These are phyloP conservation scores for Globisporangium lucens DNA, from an alignment of 352 stramenopile species.

Conservation along the genomic window DNA sequence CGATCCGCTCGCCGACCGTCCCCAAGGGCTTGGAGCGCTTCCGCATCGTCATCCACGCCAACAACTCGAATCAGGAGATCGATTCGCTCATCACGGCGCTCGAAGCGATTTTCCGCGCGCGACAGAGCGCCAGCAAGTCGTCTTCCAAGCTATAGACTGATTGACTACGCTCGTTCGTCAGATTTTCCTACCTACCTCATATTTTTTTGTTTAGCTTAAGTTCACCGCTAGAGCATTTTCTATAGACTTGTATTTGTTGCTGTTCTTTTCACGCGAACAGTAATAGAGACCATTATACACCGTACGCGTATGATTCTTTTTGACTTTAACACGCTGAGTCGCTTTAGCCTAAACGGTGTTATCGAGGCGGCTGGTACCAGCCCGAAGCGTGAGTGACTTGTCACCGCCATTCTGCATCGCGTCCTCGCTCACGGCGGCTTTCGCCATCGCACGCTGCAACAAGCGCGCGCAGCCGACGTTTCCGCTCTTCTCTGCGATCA, in stretches of 20 bases:
- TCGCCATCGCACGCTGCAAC: constrained; percentile 77
- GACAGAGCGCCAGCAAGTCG: neutral
- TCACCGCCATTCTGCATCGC: constrained; percentile 20
- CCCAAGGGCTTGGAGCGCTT: constrained; percentile 92
- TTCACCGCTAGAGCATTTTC: neutral
- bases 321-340: neutral
- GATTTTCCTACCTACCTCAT: too few species aligned
- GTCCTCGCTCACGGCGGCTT: constrained; percentile 50
- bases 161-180: too few species aligned
- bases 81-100: constrained; percentile 55
- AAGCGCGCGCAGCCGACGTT: constrained; percentile 75
- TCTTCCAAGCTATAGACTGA: constrained; percentile 25
- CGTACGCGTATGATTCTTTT: too few species aligned
- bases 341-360: constrained; percentile 55
- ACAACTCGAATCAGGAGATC: constrained; percentile 92
- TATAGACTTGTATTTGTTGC: constrained; percentile 3
- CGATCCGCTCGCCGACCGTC: constrained; percentile 96
- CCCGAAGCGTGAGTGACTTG: constrained; percentile 58
- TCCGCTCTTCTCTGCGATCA: constrained; percentile 65
- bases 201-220: neutral
- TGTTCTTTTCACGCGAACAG: neutral
- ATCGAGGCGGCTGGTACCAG: constrained; percentile 53
- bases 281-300: neutral
- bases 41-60: constrained; percentile 94
- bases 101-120: constrained; percentile 37